Conservation (phyloP, 1,284 basidiomycete genomes). For the Moesziomyces antarcticus region DNA sequence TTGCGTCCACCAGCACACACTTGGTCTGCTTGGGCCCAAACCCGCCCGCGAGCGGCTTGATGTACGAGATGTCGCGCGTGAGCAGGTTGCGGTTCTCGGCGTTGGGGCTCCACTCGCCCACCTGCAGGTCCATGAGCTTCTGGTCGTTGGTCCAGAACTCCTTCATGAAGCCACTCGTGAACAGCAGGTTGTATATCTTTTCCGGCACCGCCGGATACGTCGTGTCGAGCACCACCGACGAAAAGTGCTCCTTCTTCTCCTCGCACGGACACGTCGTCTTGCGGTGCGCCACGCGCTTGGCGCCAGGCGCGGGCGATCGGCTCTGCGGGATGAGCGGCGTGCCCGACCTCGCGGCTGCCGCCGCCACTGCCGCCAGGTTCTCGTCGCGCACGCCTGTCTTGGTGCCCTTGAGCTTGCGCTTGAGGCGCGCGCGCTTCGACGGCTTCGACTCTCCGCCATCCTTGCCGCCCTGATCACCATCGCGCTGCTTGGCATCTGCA, state of each 20-base stretch:
- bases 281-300: slow-evolving; percentile 63
- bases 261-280: slow-evolving; percentile 81
- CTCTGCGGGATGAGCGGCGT: slow-evolving; percentile 42
- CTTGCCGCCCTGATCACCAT: slow-evolving; percentile 19
- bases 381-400: slow-evolving; percentile 49
- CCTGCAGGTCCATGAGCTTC: slow-evolving; percentile 74
- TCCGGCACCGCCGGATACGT: slow-evolving; percentile 89
- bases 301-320: slow-evolving; percentile 30
- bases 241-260: slow-evolving; percentile 78
- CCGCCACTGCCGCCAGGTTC: slow-evolving; percentile 40
- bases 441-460: slow-evolving; percentile 31
- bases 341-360: slow-evolving; percentile 35
- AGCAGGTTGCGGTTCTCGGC: slow-evolving; percentile 77
- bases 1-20: slow-evolving; percentile 90
- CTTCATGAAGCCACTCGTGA: slow-evolving; percentile 94
- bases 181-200: slow-evolving; percentile 94
- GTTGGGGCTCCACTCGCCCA: slow-evolving; percentile 62
- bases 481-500: slow-evolving; percentile 23
- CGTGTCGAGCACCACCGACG: slow-evolving; percentile 80
- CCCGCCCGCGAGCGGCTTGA: slow-evolving; percentile 87
- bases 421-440: slow-evolving; percentile 56
- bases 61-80: slow-evolving; percentile 89
- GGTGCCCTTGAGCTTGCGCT: slow-evolving; percentile 52
- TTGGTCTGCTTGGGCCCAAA: slow-evolving; percentile 95
- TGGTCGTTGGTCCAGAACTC: slow-evolving; percentile 89